Evolutionary conservation across 805 yeast species (phyloP), one percentile per base, ranked within the genome.

Genomic region (Teunomyces barrocoloradensis): DNA sequence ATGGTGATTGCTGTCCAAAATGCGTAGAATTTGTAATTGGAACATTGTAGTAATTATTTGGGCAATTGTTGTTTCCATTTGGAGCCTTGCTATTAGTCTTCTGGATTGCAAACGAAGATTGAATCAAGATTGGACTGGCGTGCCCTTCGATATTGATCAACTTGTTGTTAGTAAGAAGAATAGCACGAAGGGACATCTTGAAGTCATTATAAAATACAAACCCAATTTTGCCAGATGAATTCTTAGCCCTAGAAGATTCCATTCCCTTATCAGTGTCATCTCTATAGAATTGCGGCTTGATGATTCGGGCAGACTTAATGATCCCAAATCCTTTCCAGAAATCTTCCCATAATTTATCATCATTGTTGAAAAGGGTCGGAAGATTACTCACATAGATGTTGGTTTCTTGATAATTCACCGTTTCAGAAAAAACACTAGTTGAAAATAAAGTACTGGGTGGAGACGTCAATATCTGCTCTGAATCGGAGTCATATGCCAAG

Each of bases 371-470:
- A 3, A 70, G 53, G 10, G 73, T 53, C 5, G 87, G 85, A 34
- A 87, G 65, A 58, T 82, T 81, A 50, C 82, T 85, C 30, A 87
- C 82, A 59, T 87, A 87, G 39, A 87, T 71, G 63, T 87, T 87
- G 4, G 89, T 81, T 55, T 85, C 89, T 60, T 84, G 89, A 53
- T 65, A 71, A 50, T 71, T 69, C 28, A 59, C 51, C 32, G 50
- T 45, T 47, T 61, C 62, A 32, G 58, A 44, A 44, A 63, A 65
- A 2, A 41, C n/a, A 4, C 42, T 42, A 5, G 43, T 27, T 10
- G 39, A 30, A 11, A 38, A 23, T 15, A 42, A 44, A 7, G 41
- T 13, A 28, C 43, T 42, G 33, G 51, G 48, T 2, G 25, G 21
- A 13, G 41, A 29, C 6, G 50, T 23, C 23, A 28, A 18, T 6